Base-by-base conservation (phyloP, 257 asterid genomes). In the Nicotiana knightiana region DNA sequence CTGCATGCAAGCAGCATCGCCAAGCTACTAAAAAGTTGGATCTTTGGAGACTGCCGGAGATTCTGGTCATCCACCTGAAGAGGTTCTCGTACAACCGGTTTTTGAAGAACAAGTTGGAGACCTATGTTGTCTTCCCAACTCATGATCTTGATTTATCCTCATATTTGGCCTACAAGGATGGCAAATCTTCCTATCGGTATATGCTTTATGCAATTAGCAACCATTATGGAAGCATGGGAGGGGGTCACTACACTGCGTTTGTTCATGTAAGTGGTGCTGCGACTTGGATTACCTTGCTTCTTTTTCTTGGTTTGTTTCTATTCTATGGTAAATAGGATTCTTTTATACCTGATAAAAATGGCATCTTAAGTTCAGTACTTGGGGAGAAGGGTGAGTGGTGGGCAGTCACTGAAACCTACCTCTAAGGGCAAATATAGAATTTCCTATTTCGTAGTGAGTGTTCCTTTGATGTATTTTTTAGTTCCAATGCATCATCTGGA, bases 191-290 rank as follows among this genome's bases (percentile, higher is more conserved):
- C 80, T 28, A 89, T 62, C 93, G 93, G 28, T 94, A 93, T 78
- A 84, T 88, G 90, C 97, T 95, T 81, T 95, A 93, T 81, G 98
- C 97, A 21, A 89, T 93, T 78, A 93, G 97, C 84, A 95, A 93
- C 88, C 98, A 95, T 86, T 92, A 90, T 68, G 98, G 98, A 86
- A 92, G 97, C 86, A 90, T 92, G 95, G 97, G 97, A 82, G 97
- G 97, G 16, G 98, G 97, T 79, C 97, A 93, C 87, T 94, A 94
- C 85, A 93, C 98, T 28, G 96, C 98, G 53, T 92, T 84, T 90
- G 94, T 93, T 81, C 94, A 86, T 81, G 98, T 95, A 89, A 91
- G 97, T 85, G 79, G 84, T 67, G 79, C 79, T 46, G 61, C 79
- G 3, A 71, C 61, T 75, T 51, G 53, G 46, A 75, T 26, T 73